Base-by-base conservation (phyloP, 2,329 filamentous ascomycete genomes). In the Trichoderma koningiopsis region DNA sequence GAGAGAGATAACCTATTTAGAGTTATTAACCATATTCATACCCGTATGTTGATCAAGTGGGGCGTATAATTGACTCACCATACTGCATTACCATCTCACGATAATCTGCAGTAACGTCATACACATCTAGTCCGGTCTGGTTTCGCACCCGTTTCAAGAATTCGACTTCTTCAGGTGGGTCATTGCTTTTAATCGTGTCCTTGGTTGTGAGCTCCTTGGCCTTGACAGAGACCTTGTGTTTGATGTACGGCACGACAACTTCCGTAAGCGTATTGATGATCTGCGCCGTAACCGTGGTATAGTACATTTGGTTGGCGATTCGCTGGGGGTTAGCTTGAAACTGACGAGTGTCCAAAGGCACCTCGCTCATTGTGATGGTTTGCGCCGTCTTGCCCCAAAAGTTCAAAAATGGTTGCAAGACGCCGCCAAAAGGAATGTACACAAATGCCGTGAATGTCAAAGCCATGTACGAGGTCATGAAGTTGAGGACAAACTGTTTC, bases 401-500 rank as follows among this genome's bases (percentile, higher is more conserved):
- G 74, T 97, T 90, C 5, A 99, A 88, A 76, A 96, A 92, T 0
- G 96, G 95, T 0, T 96, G 89, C 13, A 99, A 88, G 57, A 93
- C 80, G 70, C 89, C 88, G 16, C 93, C 95, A 75, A 98, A 98
- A 0, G 95, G 95, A 24, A 97, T 92, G 75, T 97, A 98, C 72
- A 97, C 89, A 74, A 97, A 98, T 0, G 94, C 93, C 0, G 94
- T 97, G 22, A 98, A 86, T 76, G 97, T 90, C n/a, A 96, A 90
- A 0, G 93, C 92, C 64, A 97, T 89, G 78, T 97, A 98, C 0
- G 94, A 97, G 6, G 94, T 97, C 80, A 98, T 95, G 81, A 97
- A 97, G 83, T 97, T 97, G 76, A 98, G 88, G 16, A 98, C 89
- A 76, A 99, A 98, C 40, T 97, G 91, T 83, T 99, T 99, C 70